Base-by-base conservation (phyloP, 345 rosid species). In the Luvunga scandens region DNA sequence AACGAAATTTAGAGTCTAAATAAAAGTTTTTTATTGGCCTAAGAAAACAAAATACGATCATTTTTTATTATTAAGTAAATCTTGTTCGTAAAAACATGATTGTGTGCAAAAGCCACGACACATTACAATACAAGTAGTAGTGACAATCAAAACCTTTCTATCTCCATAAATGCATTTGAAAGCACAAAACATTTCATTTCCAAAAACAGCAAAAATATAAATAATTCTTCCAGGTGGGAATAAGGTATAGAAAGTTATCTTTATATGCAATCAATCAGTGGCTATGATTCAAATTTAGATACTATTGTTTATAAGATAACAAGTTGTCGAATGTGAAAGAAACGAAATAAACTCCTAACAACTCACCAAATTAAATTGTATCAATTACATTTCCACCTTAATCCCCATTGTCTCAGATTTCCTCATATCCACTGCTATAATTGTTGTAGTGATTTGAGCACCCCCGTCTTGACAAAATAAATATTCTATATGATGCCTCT, bases 121-220 rank as follows among this genome's bases (percentile, higher is more conserved):
- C 42, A 48, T 70, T 18, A 24, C 61, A 70, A 6, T 48, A 19
- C 12, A 69, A 34, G 13, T 22, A 72, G 30, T 12, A 4, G 36
- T 27, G 18, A 16, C 24, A 73, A 7, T 36, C 45, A 25, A 25
- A 10, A 31, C 24, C 6, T 71, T 57, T 61, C n/a, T 73, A 56
- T 73, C 77, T 61, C 33, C 34, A 73, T 73, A 14, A 72, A 34
- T 61, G n/a, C 18, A 73, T 10, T 73, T 73, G 10, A 73, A 73
- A 60, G 38, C 48, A 19, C 2, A 36, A 16, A 38, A 60, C 18
- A 5, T 42, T 16, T 73, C 4, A 25, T 25, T 25, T 12, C 77
- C 77, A 28, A 38, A 34, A 73, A 73, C 27, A 73, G 36, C 4
- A 72, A 72, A 72, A 57, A 5, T 12, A 6, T 64, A 64, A 31